These are phyloP conservation scores for Glonium stellatum DNA, from an alignment of 495 filamentous ascomycete genomes.

Conservation along the genomic window DNA sequence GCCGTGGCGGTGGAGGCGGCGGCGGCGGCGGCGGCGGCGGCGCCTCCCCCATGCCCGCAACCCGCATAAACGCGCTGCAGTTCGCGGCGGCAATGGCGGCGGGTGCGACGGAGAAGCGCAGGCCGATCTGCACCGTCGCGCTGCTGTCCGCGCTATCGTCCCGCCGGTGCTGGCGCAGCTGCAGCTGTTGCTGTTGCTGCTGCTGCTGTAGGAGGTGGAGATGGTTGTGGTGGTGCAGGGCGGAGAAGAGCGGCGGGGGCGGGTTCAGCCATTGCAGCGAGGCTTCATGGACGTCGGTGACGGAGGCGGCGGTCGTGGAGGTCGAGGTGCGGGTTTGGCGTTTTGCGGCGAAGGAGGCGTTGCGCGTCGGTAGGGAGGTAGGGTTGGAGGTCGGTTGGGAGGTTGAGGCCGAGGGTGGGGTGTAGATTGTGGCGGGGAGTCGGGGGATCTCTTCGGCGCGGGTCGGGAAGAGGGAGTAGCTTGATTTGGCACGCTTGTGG, in stretches of 20 bases:
- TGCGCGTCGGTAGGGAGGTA: background rate
- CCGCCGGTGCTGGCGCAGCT: conserved; percentile 18
- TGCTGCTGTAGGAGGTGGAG: no score
- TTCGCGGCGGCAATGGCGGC: conserved; percentile 28
- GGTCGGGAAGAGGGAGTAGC: conserved; percentile 29
- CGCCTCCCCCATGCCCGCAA: no score
- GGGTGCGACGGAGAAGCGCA: conserved; percentile 30
- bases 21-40: no score
- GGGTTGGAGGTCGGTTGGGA: no score
- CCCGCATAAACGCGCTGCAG: no score
- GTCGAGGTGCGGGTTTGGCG: conserved; percentile 19
- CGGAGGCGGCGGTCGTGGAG: conserved; percentile 16
- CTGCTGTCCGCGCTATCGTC: conserved; percentile 25
- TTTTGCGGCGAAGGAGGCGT: conserved; percentile 11
- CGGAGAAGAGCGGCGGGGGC: conserved; percentile 18
- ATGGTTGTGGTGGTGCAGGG: no score
- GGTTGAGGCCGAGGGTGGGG: conserved; percentile 14
- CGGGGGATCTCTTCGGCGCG: conserved; percentile 28
- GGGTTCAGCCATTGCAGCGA: conserved; percentile 16
- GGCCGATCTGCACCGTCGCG: conserved; percentile 30
- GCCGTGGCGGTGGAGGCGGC: no score
- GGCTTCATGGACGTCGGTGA: conserved; percentile 27
- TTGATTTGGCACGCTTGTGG: conserved; percentile 24
- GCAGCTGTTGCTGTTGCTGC: no score
- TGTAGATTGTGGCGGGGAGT: conserved; percentile 28